Base-by-base conservation (phyloP, 2,329 filamentous ascomycete genomes). In the Neofusicoccum laricinum region DNA sequence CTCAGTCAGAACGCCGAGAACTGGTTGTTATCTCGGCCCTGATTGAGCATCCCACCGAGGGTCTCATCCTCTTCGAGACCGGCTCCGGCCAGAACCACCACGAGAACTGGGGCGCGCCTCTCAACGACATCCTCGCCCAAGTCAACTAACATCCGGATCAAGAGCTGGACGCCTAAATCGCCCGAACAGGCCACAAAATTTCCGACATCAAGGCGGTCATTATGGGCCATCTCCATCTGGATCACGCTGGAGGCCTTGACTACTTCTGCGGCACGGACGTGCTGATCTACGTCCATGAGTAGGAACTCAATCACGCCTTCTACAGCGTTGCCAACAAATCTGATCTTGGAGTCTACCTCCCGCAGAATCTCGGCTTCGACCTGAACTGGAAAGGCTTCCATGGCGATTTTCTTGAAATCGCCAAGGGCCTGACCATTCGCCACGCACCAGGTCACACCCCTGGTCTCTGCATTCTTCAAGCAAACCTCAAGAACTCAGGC, bases 401-500 rank as follows among this genome's bases (percentile, higher is more conserved):
- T 51, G 72, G 71, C 19, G 55, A 66, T 19, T 75, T 72, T 61
- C 68, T 73, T 61, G 75, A 77, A 49, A 67, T 77, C 17, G 72
- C 72, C 0, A 71, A 69, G 4, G 76, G 75, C 0, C 64, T 78
- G 14, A 76, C 70, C 25, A 43, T 78, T 10, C 71, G 71, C 30
- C 75, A 76, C 66, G 61, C 73, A 1, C 75, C 76, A 2, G 76
- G 76, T 14, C 75, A 77, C 61, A 77, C 76, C 2, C 75, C 74
- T 0, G 75, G 76, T 1, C 59, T 78, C 19, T 67, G 64, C 38
- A 72, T 77, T 48, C 68, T 78, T 71, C 76, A 77, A 66, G 69
- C 77, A 40, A 78, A 77, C 61, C 55, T 77, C 65, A 69, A 67
- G 49, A 68, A 75, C 30, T 68, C 65, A 30, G 76, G 76, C 19